phyloP scores from a whole-genome alignment of 805 yeast species.

The Alloascoidea hylecoeti region DNA sequence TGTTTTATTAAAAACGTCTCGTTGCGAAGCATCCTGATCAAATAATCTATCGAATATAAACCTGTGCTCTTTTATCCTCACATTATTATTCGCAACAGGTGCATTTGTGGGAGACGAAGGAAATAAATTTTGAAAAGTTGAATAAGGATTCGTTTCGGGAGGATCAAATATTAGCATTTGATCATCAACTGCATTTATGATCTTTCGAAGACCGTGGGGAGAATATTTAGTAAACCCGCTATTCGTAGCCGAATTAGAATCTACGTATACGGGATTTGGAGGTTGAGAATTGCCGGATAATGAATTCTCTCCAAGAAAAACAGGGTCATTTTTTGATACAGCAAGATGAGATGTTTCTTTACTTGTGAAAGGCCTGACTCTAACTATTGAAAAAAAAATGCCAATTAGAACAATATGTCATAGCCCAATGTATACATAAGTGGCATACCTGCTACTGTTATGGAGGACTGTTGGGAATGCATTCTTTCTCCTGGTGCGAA shows the following conservation, averaged over 20 bases:
- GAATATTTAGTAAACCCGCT: conserved; percentile 10
- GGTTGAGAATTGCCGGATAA: conserved; percentile 15
- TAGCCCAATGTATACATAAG: not conserved
- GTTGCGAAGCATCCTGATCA: conserved; percentile 50
- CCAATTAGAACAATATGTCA: not conserved
- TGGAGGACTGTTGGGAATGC: conserved; percentile 39
- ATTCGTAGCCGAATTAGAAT: conserved; percentile 8
- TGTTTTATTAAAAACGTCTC: conserved; percentile 51
- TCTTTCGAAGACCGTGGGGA: conserved; percentile 47
- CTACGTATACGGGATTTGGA: conserved; percentile 9
- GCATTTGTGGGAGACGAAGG: too few relatives aligned
- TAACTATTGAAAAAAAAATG: conserved; percentile 17
- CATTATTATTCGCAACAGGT: conserved; percentile 18
- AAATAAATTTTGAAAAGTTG: conserved; percentile 33
- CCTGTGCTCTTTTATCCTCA: conserved; percentile 52
- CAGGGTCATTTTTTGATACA: conserved; percentile 20
- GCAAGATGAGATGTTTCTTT: conserved; percentile 37
- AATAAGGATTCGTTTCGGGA: conserved; percentile 50
- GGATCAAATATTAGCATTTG: conserved; percentile 83
- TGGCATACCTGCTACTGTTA: conserved; percentile 40
- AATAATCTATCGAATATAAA: conserved; percentile 76
- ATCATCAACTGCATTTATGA: conserved; percentile 73
- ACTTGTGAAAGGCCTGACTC: conserved; percentile 73
- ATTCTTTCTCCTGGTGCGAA: too few relatives aligned
- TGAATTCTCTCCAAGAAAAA: conserved; percentile 43